Percentiles rank a stretch among this genome's conserved stretches.
Evolutionary conservation across 2,329 filamentous ascomycete species (phyloP).

Genomic region (Xylariaceae sp.): DNA sequence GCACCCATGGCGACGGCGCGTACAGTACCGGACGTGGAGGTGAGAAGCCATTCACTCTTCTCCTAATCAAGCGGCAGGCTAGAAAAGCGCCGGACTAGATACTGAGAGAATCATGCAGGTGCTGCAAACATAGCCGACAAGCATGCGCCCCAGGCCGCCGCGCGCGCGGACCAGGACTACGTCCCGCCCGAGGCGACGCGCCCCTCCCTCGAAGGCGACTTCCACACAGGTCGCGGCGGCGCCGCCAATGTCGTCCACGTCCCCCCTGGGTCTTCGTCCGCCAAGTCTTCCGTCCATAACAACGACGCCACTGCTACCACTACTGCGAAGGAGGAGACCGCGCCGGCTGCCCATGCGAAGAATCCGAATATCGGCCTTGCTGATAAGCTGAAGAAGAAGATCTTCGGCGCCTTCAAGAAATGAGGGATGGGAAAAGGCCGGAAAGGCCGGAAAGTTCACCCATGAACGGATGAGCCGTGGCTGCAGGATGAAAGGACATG

Average conservation of each 20-base stretch:
- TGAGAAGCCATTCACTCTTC: constrained; percentile 27
- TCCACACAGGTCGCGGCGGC: constrained; percentile 56
- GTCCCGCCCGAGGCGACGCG: constrained; percentile 49
- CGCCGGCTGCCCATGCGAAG: constrained; percentile 15
- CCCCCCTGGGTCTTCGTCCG: too few species aligned
- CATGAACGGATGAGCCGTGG: not conserved
- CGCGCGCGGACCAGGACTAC: constrained; percentile 46
- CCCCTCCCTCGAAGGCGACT: constrained; percentile 42
- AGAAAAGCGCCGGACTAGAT: not conserved
- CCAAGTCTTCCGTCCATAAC: too few species aligned
- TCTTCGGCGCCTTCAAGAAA: constrained; percentile 47
- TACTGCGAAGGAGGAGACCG: not conserved
- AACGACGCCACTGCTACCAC: too few species aligned
- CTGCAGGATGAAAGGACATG: not conserved
- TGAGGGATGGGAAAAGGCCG: too few species aligned
- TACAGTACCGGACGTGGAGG: constrained; percentile 56
- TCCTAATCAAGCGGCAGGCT: not conserved
- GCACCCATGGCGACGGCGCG: constrained; percentile 53
- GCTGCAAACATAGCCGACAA: constrained; percentile 55
- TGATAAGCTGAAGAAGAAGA: constrained; percentile 53
- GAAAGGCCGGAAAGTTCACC: too few species aligned
- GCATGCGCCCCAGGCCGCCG: constrained; percentile 28
- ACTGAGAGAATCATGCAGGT: constrained; percentile 33
- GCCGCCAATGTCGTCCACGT: constrained; percentile 50
- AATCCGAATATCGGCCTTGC: constrained; percentile 39